Base-by-base conservation (phyloP, 495 filamentous ascomycete species). In the Aspergillus sparsus region DNA sequence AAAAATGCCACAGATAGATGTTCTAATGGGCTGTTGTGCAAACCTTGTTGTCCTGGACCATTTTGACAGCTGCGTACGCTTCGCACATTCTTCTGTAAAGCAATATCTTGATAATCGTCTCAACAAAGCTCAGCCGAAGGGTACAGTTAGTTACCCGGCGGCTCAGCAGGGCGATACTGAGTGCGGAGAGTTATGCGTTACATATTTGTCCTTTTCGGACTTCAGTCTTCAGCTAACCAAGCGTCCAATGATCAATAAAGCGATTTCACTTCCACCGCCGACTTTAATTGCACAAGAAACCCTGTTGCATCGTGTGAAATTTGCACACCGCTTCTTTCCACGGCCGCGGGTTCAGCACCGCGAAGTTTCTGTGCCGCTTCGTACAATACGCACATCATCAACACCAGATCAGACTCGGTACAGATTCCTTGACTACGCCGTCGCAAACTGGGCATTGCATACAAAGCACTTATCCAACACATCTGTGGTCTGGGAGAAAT, bases 61-160 rank as follows among this genome's bases (percentile, higher is more conserved):
- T 5, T 45, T 56, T 32, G 60, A 67, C 21, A 34, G 46, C 8
- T 63, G 51, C 32, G 68, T 71, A 7, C 71, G 69, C 11, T 74
- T 75, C 32, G 72, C 69, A 41, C 74, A 76, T 63, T 53, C 71
- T 11, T 73, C 74, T 12, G 63, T 73, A 5, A 66, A 55, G 32
- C 63, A 70, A 58, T 74, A 63, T 63, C 65, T 75, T 33, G 49
- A 60, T 5, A 60, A 63, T 7, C 37, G 62, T 62, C 55, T 12
- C 42, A 46, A 34, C 12, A 27, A 56, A 54, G 31, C 15, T n/a
- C 13, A 37, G 13, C n/a, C n/a, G n/a, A n/a, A n/a, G n/a, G n/a
- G n/a, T n/a, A n/a, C n/a, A n/a, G n/a, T n/a, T n/a, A n/a, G n/a
- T n/a, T 63, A 61, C 45, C 62, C 57, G 13, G 33, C 42, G 18